Evolutionary conservation across 768 basidiomycete genomes (phyloP).

Genomic region (Hericium rajendrae): DNA sequence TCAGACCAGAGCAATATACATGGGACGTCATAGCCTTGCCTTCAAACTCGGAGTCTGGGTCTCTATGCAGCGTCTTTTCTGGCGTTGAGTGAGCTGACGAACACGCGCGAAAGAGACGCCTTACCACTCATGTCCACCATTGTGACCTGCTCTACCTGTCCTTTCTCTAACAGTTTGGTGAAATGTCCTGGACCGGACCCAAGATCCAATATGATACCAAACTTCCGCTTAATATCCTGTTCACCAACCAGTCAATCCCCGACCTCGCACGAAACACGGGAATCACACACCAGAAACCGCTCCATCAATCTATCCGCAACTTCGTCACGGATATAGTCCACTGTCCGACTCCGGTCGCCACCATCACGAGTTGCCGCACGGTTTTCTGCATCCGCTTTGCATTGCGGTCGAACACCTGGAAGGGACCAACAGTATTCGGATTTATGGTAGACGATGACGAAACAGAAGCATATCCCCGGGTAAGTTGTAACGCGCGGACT

Average conservation of each 20-base stretch:
- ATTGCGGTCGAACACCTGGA: conserved; percentile 79
- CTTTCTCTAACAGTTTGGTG: conserved; percentile 64
- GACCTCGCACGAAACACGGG: conserved; percentile 1
- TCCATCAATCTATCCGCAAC: conserved; percentile 88
- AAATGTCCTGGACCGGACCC: conserved; percentile 91
- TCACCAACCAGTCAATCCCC: background rate
- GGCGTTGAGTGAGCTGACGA: conserved; percentile 2
- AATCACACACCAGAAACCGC: conserved; percentile 59
- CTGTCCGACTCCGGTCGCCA: conserved; percentile 57
- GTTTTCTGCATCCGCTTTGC: conserved; percentile 72
- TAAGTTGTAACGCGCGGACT: background rate
- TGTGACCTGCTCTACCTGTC: conserved; percentile 59
- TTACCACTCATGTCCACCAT: conserved; percentile 86
- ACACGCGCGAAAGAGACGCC: background rate
- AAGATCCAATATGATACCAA: conserved; percentile 72
- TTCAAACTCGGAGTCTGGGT: conserved; percentile 72
- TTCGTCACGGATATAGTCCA: conserved; percentile 89
- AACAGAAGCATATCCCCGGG: conserved; percentile 8
- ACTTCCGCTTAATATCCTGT: conserved; percentile 87
- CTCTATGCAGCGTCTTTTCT: conserved; percentile 70
- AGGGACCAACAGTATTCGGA: conserved; percentile 47
- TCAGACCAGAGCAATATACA: background rate
- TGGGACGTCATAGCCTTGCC: conserved; percentile 31
- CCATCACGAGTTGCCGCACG: conserved; percentile 49
- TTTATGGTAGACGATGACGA: conserved; percentile 21